Evolutionary conservation across 148 eudicot genomes (phyloP).

Genomic region (Talinum fruticosum): DNA sequence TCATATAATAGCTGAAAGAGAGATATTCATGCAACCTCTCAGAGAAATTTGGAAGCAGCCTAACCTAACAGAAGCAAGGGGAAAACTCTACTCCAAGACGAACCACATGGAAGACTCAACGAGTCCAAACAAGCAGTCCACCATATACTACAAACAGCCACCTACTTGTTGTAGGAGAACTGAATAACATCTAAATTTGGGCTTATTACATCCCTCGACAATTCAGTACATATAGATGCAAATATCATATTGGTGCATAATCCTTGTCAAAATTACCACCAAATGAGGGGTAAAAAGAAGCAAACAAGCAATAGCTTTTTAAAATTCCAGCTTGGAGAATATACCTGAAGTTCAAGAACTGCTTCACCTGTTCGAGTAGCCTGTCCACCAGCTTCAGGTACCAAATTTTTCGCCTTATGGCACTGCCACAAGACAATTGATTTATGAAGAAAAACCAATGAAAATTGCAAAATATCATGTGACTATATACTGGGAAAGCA

Average conservation of each 20-base stretch:
- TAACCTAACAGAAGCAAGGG: too few species aligned
- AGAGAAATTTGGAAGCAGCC: too few species aligned
- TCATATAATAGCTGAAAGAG: too few species aligned
- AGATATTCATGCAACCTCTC: too few species aligned
- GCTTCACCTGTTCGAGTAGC: constrained; percentile 97
- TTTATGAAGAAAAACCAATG: constrained; percentile 1
- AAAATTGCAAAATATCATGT: background rate
- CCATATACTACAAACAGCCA: background rate
- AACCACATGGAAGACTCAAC: background rate
- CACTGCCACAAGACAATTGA: too few species aligned
- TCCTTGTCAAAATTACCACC: background rate
- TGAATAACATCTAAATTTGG: background rate
- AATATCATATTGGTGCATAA: background rate
- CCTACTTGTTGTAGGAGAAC: background rate
- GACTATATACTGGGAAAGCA: background rate
- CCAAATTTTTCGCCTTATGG: constrained; percentile 96
- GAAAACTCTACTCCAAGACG: background rate
- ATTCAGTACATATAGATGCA: background rate
- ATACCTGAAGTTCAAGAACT: constrained; percentile 95
- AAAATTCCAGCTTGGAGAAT: constrained; percentile 22
- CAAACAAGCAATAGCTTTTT: background rate
- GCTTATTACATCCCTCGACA: background rate
- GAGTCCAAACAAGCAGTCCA: background rate
- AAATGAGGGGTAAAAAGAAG: background rate
- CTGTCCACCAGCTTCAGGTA: constrained; percentile 97